phyloP scores from a whole-genome alignment of 2,329 filamentous ascomycete species.

The Pleoardoris graminearum region DNA sequence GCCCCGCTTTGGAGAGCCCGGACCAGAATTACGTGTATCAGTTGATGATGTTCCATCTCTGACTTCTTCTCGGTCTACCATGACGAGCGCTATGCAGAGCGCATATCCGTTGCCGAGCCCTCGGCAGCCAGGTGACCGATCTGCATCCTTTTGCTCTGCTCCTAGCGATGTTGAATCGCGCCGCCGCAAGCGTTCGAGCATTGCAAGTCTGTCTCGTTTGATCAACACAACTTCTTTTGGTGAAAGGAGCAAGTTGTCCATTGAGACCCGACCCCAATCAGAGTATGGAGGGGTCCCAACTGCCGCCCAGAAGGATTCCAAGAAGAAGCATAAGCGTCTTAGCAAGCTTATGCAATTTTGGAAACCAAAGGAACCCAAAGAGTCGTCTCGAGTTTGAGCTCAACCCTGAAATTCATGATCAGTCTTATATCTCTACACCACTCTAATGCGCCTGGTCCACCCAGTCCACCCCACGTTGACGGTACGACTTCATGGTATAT shows the following conservation, averaged over 20 bases:
- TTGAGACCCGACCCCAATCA: constrained; percentile 59
- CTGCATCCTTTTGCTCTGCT: constrained; percentile 48
- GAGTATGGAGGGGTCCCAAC: constrained; percentile 52
- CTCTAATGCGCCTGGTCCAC: constrained; percentile 23
- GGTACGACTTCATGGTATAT: constrained; percentile 42
- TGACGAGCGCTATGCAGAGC: constrained; percentile 68
- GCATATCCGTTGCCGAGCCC: constrained; percentile 47
- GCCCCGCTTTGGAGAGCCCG: constrained; percentile 72
- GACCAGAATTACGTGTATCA: constrained; percentile 71
- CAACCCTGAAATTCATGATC: not conserved
- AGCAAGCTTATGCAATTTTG: constrained; percentile 80
- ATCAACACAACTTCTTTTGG: constrained; percentile 69
- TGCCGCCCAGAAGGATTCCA: constrained; percentile 63
- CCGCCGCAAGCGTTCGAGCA: constrained; percentile 72
- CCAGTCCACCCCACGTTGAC: constrained; percentile 28
- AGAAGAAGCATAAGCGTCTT: constrained; percentile 69
- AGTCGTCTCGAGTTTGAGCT: constrained; percentile 30
- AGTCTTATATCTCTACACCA: constrained; percentile 20
- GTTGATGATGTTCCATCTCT: constrained; percentile 74
- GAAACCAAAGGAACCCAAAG: constrained; percentile 59
- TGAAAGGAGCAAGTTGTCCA: constrained; percentile 73
- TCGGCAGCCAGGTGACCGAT: constrained; percentile 49
- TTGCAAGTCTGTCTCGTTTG: constrained; percentile 75
- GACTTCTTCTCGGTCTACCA: constrained; percentile 77
- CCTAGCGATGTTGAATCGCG: constrained; percentile 52